Evolutionary conservation across 2,329 filamentous ascomycete genomes (phyloP), one percentile per base, ranked within the genome.

Genomic region (Fusarium sp.): DNA sequence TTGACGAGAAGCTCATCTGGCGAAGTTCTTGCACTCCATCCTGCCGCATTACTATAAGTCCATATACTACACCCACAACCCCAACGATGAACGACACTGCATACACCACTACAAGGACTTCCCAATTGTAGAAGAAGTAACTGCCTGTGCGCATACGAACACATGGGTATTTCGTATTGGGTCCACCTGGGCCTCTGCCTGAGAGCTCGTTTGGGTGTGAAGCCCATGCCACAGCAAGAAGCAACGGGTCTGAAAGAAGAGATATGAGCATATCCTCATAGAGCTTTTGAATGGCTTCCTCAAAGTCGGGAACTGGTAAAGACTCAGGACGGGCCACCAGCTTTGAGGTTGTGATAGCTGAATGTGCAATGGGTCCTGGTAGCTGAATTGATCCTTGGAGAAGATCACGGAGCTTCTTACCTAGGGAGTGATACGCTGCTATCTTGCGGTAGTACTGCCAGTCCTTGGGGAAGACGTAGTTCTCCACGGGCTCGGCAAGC

Each of bases 241-340:
- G 46, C n/a, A 70, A 57, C 2, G 69, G 69, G 10, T 72, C 64
- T 1, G 69, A 72, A 16, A 72, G 53, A 7, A 72, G 55, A 0
- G 70, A 72, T 7, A 72, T 66, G 3, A 72, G 52, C 3, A 72
- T 35, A 6, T 72, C 69, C 16, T 72, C 69, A 26, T 72, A 72
- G 3, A 61, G 41, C 1, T 37, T 53, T 5, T 48, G 60, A 11
- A 72, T 42, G 5, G 43, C 61, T 0, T 57, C 6, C 12, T 66
- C 44, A 3, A 72, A 57, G 5, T 61, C 8, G 9, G 56, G 58
- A 3, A 72, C 46, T 5, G 69, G 46, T 3, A 72, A 33, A 12
- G 47, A 50, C 5, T 70, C 60, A 15, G 59, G 69, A 7, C 67
- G 63, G 9, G 69, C 63, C 8, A 72, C 53, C 2, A 72, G 56